phyloP scores from a whole-genome alignment of 768 basidiomycete species.

The Tricholoma sp. region DNA sequence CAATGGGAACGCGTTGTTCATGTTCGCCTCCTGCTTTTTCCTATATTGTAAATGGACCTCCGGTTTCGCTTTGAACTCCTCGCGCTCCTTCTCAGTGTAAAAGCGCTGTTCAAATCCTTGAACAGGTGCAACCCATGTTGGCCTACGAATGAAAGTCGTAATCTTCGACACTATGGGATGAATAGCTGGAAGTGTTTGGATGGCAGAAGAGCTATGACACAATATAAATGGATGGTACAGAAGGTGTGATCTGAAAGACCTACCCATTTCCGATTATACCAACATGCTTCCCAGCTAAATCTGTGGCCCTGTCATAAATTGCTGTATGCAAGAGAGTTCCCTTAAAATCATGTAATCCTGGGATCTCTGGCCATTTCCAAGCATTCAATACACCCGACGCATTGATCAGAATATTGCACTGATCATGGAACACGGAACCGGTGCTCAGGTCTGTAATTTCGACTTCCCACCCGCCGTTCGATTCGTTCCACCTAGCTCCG shows the following conservation, averaged over 20 bases:
- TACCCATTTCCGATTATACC: too few species aligned
- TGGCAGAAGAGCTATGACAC: slow-evolving; percentile 15
- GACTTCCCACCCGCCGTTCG: slow-evolving; percentile 3
- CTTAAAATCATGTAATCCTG: slow-evolving; percentile 27
- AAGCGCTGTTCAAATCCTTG: slow-evolving; percentile 24
- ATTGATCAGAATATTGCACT: slow-evolving; percentile 29
- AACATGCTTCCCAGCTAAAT: too few species aligned
- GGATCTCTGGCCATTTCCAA: slow-evolving; percentile 35
- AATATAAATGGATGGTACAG: too few species aligned
- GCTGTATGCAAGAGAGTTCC: slow-evolving; percentile 33
- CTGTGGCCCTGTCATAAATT: slow-evolving; percentile 14
- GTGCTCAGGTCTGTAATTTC: too few species aligned
- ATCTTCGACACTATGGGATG: slow-evolving; percentile 29
- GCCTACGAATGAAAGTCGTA: slow-evolving; percentile 27
- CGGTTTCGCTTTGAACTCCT: slow-evolving; percentile 31
- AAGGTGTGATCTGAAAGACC: too few species aligned
- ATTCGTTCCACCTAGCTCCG: slow-evolving; percentile 26
- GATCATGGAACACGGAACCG: slow-evolving; percentile 14
- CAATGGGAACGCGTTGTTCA: slow-evolving; percentile 30
- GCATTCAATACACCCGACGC: slow-evolving; percentile 29
- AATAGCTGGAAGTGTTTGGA: slow-evolving; percentile 17
- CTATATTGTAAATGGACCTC: slow-evolving; percentile 37
- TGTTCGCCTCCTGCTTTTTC: slow-evolving; percentile 31
- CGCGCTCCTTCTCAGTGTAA: slow-evolving; percentile 36
- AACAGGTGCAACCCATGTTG: slow-evolving; percentile 26